Evolutionary conservation across 148 eudicot genomes (phyloP).

Genomic region (Rhododendron williamsianum): DNA sequence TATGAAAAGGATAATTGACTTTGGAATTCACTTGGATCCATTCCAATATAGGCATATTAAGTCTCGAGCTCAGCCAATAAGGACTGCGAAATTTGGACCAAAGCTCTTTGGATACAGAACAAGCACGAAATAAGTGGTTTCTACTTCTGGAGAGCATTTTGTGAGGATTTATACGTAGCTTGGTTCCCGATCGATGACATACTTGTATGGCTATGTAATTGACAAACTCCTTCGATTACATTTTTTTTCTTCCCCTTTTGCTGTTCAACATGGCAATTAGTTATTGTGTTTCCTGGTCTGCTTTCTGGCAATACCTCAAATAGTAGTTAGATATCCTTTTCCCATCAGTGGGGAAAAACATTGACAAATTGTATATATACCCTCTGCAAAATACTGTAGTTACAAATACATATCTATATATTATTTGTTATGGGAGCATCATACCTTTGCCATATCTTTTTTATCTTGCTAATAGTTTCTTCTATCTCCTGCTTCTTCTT

Average conservation of each 20-base stretch:
- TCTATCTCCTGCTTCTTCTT: slow-evolving; percentile 11
- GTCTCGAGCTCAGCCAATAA: too few species aligned
- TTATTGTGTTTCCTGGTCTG: not conserved
- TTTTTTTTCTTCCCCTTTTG: too few species aligned
- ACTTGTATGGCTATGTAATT: not conserved
- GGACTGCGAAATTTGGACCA: too few species aligned
- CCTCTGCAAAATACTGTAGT: too few species aligned
- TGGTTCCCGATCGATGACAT: not conserved
- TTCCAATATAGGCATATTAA: too few species aligned
- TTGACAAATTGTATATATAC: not conserved
- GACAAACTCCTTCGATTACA: too few species aligned
- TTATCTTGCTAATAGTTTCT: not conserved
- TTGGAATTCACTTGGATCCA: too few species aligned
- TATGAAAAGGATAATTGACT: too few species aligned
- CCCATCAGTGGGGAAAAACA: not conserved
- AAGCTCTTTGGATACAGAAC: too few species aligned
- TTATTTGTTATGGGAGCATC: not conserved
- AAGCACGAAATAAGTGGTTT: too few species aligned
- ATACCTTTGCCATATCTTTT: not conserved
- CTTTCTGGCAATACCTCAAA: not conserved
- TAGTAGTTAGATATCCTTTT: not conserved
- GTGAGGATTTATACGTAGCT: not conserved
- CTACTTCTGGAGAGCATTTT: not conserved
- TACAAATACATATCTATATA: too few species aligned
- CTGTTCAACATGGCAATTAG: not conserved